Evolutionary conservation across 768 basidiomycete genomes (phyloP), one percentile per base, ranked within the genome.

Genomic region (Suillus alpinus): DNA sequence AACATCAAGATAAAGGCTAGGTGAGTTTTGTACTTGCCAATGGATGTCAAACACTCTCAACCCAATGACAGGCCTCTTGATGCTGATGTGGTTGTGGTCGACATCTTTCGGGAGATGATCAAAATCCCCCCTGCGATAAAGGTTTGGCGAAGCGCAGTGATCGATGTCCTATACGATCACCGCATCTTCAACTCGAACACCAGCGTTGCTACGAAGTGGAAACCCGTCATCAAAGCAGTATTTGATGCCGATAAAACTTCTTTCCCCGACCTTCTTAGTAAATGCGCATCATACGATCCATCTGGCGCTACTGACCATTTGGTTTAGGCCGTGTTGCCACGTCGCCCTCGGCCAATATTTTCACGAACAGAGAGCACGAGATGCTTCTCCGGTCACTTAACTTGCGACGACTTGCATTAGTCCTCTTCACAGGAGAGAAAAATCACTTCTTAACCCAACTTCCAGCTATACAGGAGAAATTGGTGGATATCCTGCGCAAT

Each of bases 401-500:
- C 68, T 79, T 99, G 20, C 86, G 97, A 44, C 82, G 96, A 36
- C 77, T 98, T 43, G 93, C 95, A 5, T 93, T 92, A 69, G 83
- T 91, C 36, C 72, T 99, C n/a, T 86, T 94, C 59, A 78, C 90
- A 1, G 93, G 89, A 14, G 94, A 95, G 66, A 91, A 91, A 75
- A 96, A 99, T 69, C 88, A 93, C 57, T 97, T 92, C 76, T 74
- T 98, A 55, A 87, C 86, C 0, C 91, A 94, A 62, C 79, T 99
- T 37, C 97, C 97, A 16, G 84, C 85, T 32, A 92, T 99, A n/a
- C 95, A 98, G 72, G 97, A 98, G 76, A 97, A 92, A 75, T 80
- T 99, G 14, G 97, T 97, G 10, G 97, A 99, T 64, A 87, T 95
- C 3, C 76, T 98, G 51, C 86, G 92, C 37, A 91, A 86, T 65